Evolutionary conservation across 805 yeast species (phyloP).

Genomic region (Pichia kluyveri): DNA sequence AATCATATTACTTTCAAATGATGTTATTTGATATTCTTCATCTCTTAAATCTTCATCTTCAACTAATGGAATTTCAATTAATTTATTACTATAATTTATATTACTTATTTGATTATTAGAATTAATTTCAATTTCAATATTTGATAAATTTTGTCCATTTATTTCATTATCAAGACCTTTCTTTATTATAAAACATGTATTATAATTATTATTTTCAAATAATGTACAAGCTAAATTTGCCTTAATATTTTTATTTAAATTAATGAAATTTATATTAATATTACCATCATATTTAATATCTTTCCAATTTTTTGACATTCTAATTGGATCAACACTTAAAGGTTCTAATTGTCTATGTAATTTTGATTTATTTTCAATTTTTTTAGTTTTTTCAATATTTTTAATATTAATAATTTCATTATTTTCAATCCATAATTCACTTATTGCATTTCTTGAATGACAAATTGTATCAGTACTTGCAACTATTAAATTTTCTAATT

Average conservation of each 20-base stretch:
- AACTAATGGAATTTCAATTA: constrained; percentile 11
- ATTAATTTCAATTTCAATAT: background rate
- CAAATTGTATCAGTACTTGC: constrained; percentile 23
- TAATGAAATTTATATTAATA: constrained; percentile 4
- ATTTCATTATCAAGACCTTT: background rate
- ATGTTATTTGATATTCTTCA: constrained; percentile 34
- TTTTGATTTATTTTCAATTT: background rate
- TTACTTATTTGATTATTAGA: background rate
- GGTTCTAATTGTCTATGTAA: constrained; percentile 5
- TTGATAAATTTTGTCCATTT: constrained; percentile 5
- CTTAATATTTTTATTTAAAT: background rate
- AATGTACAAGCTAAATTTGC: constrained; percentile 19
- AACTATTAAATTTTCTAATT: constrained; percentile 12
- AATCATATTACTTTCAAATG: constrained; percentile 48
- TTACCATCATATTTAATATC: constrained; percentile 5
- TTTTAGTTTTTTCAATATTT: constrained; percentile 7
- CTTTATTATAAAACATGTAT: constrained; percentile 19
- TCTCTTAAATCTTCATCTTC: constrained; percentile 4
- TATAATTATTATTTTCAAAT: constrained; percentile 18
- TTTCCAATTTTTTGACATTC: constrained; percentile 15
- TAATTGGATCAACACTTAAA: constrained; percentile 13
- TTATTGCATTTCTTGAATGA: constrained; percentile 17
- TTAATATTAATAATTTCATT: constrained; percentile 6
- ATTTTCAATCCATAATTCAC: constrained; percentile 22
- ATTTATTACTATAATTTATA: constrained; percentile 6